These are phyloP conservation scores for Sindora glabra DNA, from an alignment of 306 rosid genomes.

Conservation along the genomic window DNA sequence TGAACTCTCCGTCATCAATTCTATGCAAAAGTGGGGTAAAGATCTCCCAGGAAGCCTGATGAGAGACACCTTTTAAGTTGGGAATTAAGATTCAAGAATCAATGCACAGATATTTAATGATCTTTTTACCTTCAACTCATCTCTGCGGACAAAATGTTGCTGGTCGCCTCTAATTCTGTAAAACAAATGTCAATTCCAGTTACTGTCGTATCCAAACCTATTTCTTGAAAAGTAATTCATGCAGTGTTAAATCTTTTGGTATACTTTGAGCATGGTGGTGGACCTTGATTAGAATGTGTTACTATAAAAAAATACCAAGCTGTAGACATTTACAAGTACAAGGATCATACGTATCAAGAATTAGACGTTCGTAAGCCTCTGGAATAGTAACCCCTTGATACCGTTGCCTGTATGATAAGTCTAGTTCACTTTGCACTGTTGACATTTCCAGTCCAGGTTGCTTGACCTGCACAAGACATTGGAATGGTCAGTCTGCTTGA, in stretches of 20 bases:
- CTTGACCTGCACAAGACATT: conserved; percentile 63
- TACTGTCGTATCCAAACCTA: too few relatives aligned
- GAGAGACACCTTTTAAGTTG: conserved; percentile 10
- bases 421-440: conserved; percentile 84
- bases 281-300: too few relatives aligned
- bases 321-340: neutral
- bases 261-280: neutral
- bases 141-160: conserved; percentile 93
- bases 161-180: conserved; percentile 90
- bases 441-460: conserved; percentile 94
- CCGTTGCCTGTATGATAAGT: conserved; percentile 83
- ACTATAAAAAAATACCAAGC: too few relatives aligned
- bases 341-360: conserved; percentile 84
- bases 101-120: neutral
- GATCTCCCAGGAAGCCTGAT: conserved; percentile 96
- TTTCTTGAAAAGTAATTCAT: neutral
- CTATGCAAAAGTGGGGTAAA: conserved; percentile 95
- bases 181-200: conserved; percentile 10
- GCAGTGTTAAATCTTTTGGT: neutral
- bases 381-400: conserved; percentile 73
- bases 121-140: conserved; percentile 89
- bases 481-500: conserved; percentile 10
- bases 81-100: neutral
- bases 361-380: conserved; percentile 96
- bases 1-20: conserved; percentile 66